These are phyloP conservation scores for Saccharomyces mikatae DNA, from an alignment of 805 yeast genomes.

Conservation along the genomic window DNA sequence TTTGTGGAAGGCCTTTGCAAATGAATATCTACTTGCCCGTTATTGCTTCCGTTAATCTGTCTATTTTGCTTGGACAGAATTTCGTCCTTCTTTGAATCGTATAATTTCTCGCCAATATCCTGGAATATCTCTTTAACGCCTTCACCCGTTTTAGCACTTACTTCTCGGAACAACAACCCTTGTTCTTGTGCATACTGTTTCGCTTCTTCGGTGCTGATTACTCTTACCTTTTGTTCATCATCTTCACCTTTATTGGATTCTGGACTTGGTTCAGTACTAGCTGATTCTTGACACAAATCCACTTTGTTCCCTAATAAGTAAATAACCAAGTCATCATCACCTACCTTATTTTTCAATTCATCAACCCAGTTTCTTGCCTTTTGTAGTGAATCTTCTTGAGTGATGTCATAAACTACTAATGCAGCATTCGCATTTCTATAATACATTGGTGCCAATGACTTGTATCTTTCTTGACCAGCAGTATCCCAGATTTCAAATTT, in stretches of 20 bases:
- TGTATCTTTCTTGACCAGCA: conserved; percentile 90
- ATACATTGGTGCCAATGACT: conserved; percentile 76
- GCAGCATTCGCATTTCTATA: conserved; percentile 79
- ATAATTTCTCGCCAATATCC: conserved; percentile 41
- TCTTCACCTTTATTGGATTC: conserved; percentile 24
- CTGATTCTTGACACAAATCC: conserved; percentile 41
- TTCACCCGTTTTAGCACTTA: conserved; percentile 51
- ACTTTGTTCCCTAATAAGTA: conserved; percentile 82
- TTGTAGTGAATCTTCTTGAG: conserved; percentile 59
- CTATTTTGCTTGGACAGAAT: conserved; percentile 7
- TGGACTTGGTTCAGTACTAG: not conserved
- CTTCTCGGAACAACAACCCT: conserved; percentile 43
- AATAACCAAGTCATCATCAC: conserved; percentile 59
- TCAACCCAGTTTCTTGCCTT: conserved; percentile 88
- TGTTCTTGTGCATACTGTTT: conserved; percentile 48
- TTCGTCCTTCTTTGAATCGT: conserved; percentile 20
- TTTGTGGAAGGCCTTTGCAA: conserved; percentile 39
- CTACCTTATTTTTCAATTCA: conserved; percentile 80
- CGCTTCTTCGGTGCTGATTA: conserved; percentile 39
- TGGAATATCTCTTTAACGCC: conserved; percentile 42
- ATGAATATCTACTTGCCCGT: conserved; percentile 23
- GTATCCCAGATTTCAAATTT: conserved; percentile 85
- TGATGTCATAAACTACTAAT: conserved; percentile 77
- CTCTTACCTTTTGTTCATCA: conserved; percentile 46
- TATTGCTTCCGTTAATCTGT: conserved; percentile 5